Base-by-base conservation (phyloP, 2,329 filamentous ascomycete species). In the Colletotrichum magnum region DNA sequence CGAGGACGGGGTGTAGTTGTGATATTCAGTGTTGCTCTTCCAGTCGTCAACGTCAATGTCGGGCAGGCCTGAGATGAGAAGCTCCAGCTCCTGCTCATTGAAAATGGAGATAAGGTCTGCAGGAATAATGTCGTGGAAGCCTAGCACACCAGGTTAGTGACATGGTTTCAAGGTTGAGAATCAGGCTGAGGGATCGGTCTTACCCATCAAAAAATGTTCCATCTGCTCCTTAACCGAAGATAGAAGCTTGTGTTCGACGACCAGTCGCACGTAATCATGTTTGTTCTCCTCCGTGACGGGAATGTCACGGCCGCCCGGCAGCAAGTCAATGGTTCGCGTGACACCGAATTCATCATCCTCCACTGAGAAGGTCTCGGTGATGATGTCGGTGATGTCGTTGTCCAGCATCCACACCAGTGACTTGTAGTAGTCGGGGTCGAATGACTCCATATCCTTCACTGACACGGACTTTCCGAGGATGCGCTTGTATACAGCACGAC, bases 361-460 rank as follows among this genome's bases (percentile, higher is more conserved):
- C 32, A 97, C 90, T 12, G 95, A 96, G 79, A 99, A 98, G 1
- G 94, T 97, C 82, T 99, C 95, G 3, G 94, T 96, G 75, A 98
- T 96, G 76, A 98, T 94, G 77, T 98, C 96, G 5, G 95, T 97
- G 75, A 99, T 99, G 78, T 99, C 95, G 76, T 99, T 98, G 78
- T 97, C 94, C 67, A 98, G 87, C 91, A 99, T 98, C 97, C 97
- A 99, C 70, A 96, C 90, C 24, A 99, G 88, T 15, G 95, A 98
- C 81, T 98, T 99, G 89, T 98, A 98, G 84, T 99, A 99, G 76
- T 99, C 95, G 4, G 97, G 91, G 79, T 99, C 96, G 71, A 99
- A 93, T 24, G 95, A 98, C 81, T 99, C 96, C 94, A 99, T 98
- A 77, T 99, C 96, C 84, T 99, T 99, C 81, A 99, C 93, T 9